Evolutionary conservation across 2,329 filamentous ascomycete species (phyloP).

Genomic region (Colletotrichum chrysophilum): DNA sequence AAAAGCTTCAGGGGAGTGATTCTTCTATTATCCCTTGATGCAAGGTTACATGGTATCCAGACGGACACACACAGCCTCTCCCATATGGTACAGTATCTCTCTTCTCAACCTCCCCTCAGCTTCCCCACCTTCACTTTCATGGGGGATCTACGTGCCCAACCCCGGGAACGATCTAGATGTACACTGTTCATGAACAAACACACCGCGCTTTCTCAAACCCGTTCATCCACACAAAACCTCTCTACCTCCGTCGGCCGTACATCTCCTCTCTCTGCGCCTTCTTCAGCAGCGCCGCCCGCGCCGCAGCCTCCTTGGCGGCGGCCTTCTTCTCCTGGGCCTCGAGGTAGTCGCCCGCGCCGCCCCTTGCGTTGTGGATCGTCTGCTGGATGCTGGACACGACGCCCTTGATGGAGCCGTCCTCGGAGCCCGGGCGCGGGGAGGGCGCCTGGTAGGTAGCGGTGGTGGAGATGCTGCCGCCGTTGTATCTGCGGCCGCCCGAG

Average conservation of each 20-base stretch:
- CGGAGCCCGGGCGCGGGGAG: neutral
- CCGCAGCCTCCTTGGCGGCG: slow-evolving; percentile 30
- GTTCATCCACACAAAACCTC: slow-evolving; percentile 13
- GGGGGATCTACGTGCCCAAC: neutral
- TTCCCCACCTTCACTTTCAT: slow-evolving; percentile 16
- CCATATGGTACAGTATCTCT: slow-evolving; percentile 14
- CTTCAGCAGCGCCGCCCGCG: slow-evolving; percentile 34
- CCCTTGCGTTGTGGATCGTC: slow-evolving; percentile 38
- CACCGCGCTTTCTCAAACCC: slow-evolving; percentile 27
- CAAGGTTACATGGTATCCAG: neutral
- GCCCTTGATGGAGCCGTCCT: slow-evolving; percentile 33
- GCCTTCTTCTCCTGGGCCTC: slow-evolving; percentile 33
- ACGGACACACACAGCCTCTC: neutral
- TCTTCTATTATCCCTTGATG: neutral
- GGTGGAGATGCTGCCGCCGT: slow-evolving; percentile 15
- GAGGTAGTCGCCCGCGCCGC: slow-evolving; percentile 32
- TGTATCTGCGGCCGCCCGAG: neutral
- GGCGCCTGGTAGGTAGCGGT: slow-evolving; percentile 34
- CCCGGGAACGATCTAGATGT: neutral
- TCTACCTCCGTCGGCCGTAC: slow-evolving; percentile 38
- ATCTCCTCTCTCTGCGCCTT: slow-evolving; percentile 33
- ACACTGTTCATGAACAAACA: slow-evolving; percentile 12
- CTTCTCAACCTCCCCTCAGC: slow-evolving; percentile 2
- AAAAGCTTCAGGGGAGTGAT: neutral
- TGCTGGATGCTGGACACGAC: slow-evolving; percentile 43